phyloP scores from a whole-genome alignment of 148 eudicot genomes.

The Rhododendron ferrugineum region DNA sequence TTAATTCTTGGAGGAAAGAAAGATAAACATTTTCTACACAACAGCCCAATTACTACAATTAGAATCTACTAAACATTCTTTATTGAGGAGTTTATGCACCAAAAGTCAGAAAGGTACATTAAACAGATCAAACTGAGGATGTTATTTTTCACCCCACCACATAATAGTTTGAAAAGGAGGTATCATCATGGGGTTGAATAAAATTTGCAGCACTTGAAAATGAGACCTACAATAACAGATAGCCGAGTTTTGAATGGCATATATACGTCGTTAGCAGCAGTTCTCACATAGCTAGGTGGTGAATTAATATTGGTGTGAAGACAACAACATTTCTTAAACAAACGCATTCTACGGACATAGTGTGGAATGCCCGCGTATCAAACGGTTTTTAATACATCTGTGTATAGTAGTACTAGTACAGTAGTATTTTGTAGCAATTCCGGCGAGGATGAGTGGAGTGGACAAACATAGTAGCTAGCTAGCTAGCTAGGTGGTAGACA shows the following conservation, averaged over 20 bases:
- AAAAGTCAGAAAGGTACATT: not conserved
- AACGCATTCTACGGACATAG: too few relatives aligned
- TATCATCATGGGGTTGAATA: not conserved
- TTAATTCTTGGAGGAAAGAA: too few relatives aligned
- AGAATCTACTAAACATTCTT: not conserved
- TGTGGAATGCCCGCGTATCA: too few relatives aligned
- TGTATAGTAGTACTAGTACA: too few relatives aligned
- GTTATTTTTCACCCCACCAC: not conserved
- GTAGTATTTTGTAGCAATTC: too few relatives aligned
- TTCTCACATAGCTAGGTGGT: not conserved
- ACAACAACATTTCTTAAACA: not conserved
- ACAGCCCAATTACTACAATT: not conserved
- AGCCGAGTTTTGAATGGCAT: too few relatives aligned
- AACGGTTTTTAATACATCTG: too few relatives aligned
- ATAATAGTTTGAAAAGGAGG: not conserved
- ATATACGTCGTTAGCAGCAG: too few relatives aligned
- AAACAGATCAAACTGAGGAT: not conserved
- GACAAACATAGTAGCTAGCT: too few relatives aligned
- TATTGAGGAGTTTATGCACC: not conserved
- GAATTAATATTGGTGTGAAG: not conserved
- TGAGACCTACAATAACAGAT: not conserved
- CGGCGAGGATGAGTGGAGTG: too few relatives aligned
- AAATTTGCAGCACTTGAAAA: not conserved
- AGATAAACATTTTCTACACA: not conserved
- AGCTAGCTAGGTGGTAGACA: too few relatives aligned